Conservation (phyloP, 306 rosid species). For the Prunus persica region DNA sequence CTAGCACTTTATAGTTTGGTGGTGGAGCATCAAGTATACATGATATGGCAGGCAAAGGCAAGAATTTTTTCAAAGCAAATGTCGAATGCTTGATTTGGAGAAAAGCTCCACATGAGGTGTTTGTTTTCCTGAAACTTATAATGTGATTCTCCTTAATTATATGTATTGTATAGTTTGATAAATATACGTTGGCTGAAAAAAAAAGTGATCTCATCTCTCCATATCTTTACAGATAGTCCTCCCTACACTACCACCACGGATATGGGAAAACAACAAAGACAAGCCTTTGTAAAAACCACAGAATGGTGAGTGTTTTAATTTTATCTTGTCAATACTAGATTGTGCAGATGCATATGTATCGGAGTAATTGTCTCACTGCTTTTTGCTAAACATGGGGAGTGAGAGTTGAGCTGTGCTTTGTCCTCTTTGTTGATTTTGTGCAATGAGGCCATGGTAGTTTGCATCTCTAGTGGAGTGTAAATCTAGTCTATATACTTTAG, state of each 20-base stretch:
- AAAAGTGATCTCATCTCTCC: slow-evolving; percentile 10
- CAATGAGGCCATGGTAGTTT: not conserved
- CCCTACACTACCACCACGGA: slow-evolving; percentile 47
- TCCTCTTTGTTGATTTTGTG: not conserved
- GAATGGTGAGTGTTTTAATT: slow-evolving; percentile 63
- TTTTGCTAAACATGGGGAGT: not conserved
- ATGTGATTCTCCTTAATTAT: slow-evolving; percentile 7
- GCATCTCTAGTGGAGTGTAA: not conserved
- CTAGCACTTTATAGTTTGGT: not conserved
- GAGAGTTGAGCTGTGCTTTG: not conserved
- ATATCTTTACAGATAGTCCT: slow-evolving; percentile 43
- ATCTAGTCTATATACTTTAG: not conserved
- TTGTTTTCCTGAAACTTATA: slow-evolving; percentile 6
- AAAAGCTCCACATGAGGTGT: slow-evolving; percentile 78
- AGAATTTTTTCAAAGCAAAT: slow-evolving; percentile 73
- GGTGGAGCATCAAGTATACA: not conserved
- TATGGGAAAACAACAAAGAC: slow-evolving; percentile 71
- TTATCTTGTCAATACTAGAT: not conserved
- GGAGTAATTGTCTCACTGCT: not conserved
- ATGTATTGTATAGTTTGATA: slow-evolving; percentile 12
- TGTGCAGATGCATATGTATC: not conserved
- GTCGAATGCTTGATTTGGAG: slow-evolving; percentile 83
- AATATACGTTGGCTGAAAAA: slow-evolving; percentile 6
- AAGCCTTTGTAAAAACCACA: slow-evolving; percentile 72
- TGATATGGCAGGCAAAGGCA: slow-evolving; percentile 64